Conservation (phyloP, 164 flowering plant genomes). For the Liquidambar formosana region DNA sequence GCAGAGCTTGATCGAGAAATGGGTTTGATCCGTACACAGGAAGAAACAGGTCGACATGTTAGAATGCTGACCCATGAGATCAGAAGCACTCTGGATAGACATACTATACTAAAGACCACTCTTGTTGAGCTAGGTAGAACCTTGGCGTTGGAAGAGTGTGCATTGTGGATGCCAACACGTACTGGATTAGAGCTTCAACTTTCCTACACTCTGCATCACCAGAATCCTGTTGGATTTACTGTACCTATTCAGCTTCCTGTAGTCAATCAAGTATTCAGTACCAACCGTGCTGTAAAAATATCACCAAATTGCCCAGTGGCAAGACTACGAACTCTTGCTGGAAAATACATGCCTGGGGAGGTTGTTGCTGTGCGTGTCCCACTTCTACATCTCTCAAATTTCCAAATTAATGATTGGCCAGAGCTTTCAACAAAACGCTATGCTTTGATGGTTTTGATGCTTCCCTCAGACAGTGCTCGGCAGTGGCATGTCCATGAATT, state of each 20-base stretch:
- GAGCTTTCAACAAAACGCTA: constrained; percentile 73
- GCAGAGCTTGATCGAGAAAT: constrained; percentile 87
- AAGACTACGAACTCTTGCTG: constrained; percentile 57
- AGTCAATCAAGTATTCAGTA: constrained; percentile 67
- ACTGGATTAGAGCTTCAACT: constrained; percentile 79
- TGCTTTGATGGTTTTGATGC: constrained; percentile 91
- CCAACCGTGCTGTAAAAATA: constrained; percentile 66
- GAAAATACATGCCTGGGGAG: constrained; percentile 71
- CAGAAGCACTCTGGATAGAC: constrained; percentile 84
- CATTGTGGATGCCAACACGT: constrained; percentile 88
- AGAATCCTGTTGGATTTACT: constrained; percentile 61
- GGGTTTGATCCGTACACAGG: constrained; percentile 85
- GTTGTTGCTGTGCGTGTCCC: constrained; percentile 92
- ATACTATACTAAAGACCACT: constrained; percentile 77
- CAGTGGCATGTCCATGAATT: constrained; percentile 87
- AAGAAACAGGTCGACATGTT: constrained; percentile 88
- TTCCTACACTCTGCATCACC: constrained; percentile 72
- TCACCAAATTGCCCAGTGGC: constrained; percentile 74
- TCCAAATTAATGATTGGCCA: constrained; percentile 80
- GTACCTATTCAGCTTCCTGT: constrained; percentile 81
- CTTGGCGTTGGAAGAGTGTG: constrained; percentile 82
- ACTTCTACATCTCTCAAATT: constrained; percentile 73
- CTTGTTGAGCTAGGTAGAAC: constrained; percentile 86
- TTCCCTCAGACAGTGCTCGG: constrained; percentile 82
- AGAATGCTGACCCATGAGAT: constrained; percentile 93